Conservation (phyloP, 2,329 filamentous ascomycete species). For the Cytospora paraplurivora region DNA sequence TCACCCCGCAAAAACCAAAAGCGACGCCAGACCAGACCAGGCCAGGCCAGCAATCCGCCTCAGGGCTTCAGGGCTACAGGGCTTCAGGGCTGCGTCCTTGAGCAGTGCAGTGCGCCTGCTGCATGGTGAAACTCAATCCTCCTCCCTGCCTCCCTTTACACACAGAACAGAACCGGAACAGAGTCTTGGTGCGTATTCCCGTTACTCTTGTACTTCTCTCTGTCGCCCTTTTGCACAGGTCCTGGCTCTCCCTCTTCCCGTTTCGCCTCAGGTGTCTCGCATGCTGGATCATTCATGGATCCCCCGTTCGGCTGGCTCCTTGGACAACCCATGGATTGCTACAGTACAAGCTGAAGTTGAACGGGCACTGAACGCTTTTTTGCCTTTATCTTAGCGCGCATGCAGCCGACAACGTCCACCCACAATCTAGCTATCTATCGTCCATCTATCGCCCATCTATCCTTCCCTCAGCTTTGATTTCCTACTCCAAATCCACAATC, state of each 20-base stretch:
- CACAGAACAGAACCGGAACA: background rate
- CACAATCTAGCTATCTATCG: constrained; percentile 13
- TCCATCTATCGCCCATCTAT: background rate
- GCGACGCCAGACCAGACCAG: background rate
- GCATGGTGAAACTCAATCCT: background rate
- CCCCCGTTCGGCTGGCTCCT: constrained; percentile 13
- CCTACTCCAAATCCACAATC: constrained; percentile 18
- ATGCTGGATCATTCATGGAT: constrained; percentile 14
- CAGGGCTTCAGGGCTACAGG: background rate
- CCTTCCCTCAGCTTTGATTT: constrained; percentile 10
- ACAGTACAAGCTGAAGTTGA: too few relatives aligned
- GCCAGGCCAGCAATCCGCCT: background rate
- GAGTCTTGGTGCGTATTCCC: background rate
- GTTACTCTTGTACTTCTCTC: background rate
- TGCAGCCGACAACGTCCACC: constrained; percentile 22
- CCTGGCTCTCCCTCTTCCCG: constrained; percentile 20
- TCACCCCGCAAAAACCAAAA: background rate
- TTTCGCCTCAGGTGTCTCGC: constrained; percentile 26
- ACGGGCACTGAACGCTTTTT: constrained; percentile 5
- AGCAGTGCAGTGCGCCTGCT: background rate
- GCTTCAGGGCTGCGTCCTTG: too few relatives aligned
- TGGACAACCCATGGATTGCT: constrained; percentile 7
- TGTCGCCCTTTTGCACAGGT: constrained; percentile 8
- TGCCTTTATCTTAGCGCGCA: constrained; percentile 29
- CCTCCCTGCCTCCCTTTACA: background rate